Evolutionary conservation across 2,329 filamentous ascomycete genomes (phyloP), one percentile per base, ranked within the genome.

Genomic region (Ophiostoma perfectum): DNA sequence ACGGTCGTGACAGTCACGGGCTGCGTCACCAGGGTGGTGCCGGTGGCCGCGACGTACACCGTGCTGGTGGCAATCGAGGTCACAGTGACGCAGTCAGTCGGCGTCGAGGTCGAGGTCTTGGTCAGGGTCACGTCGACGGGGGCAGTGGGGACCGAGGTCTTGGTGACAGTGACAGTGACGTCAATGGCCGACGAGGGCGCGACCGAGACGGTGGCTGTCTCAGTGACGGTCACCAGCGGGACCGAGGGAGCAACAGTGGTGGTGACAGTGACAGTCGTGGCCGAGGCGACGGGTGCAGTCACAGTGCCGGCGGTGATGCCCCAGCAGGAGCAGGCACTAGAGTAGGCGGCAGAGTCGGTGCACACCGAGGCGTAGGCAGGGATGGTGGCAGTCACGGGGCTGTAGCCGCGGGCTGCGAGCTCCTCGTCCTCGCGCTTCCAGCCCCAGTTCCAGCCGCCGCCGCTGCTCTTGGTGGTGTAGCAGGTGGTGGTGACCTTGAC

Each of bases 271-370:
- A 55, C 55, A 9, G 67, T 63, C 38, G 45, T 16, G 18, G 64
- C 18, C 38, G 27, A 6, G 27, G 11, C 27, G 14, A 16, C 64
- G 27, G 65, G 62, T 4, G 16, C 38, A 39, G 67, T 64, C 45
- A 38, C 27, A 27, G 64, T 72, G n/a, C 52, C 52, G 5, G 55
- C 70, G 3, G 67, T 70, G 52, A 75, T 71, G 42, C 75, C 75
- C 41, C 71, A 73, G 72, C 75, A 76, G 0, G 72, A 73, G 71
- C 75, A 76, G 6, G 75, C 75, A 68, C 72, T 74, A 11, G 70
- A 68, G 70, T 75, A 76, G 7, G 60, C 62, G 27, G 66, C 70
- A 0, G 67, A 49, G 49, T 70, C 65, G 4, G 66, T 60, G 73
- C 75, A 76, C 11, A 71, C 65, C 2, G 71, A 70, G 5, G 75